phyloP scores from a whole-genome alignment of 371 early-diverging fungal genomes.

The Mucor circinelloides region DNA sequence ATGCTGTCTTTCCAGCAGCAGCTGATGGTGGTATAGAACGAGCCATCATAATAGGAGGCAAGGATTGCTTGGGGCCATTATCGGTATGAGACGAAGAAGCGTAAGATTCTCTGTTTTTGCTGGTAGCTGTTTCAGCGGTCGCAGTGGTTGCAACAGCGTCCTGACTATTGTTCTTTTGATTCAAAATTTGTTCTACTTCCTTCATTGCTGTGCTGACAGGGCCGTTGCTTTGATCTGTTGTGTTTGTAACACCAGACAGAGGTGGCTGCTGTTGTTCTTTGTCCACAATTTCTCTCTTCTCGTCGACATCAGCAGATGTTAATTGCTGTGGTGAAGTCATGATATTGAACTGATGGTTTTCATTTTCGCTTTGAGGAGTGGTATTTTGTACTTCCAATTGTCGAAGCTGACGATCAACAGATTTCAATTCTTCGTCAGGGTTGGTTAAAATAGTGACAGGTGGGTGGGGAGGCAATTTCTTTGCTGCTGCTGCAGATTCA shows the following conservation, averaged over 20 bases:
- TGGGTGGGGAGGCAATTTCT: neutral
- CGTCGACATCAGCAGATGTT: neutral
- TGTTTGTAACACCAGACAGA: neutral
- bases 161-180: neutral
- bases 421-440: constrained; percentile 38
- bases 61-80: neutral
- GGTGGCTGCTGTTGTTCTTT: neutral
- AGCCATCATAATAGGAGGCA: constrained; percentile 9
- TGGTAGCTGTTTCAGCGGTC: neutral
- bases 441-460: constrained; percentile 24
- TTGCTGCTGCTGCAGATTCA: neutral
- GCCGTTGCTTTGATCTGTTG: constrained; percentile 16
- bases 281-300: neutral
- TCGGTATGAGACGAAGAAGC: neutral
- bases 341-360: neutral
- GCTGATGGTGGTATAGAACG: neutral
- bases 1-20: neutral
- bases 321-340: constrained; percentile 1
- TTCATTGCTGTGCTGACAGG: constrained; percentile 22
- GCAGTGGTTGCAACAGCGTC: neutral
- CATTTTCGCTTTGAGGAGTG: constrained; percentile 2
- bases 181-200: constrained; percentile 28
- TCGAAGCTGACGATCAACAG: constrained; percentile 33
- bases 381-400: constrained; percentile 20
- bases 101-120: neutral